Conservation (phyloP, 148 eudicot species). For the Cornus controversa region DNA sequence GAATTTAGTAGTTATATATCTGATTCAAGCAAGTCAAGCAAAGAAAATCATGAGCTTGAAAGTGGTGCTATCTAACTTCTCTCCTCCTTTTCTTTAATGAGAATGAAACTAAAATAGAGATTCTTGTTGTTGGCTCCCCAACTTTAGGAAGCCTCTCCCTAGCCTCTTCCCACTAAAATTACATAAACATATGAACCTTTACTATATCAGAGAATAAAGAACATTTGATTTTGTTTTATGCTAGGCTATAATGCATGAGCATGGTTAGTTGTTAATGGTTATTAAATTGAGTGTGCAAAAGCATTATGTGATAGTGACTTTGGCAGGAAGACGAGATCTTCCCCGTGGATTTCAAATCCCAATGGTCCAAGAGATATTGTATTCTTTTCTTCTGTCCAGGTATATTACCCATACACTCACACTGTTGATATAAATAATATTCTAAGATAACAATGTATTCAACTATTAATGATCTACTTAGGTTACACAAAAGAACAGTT, state of each 20-base stretch:
- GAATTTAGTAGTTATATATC: neutral
- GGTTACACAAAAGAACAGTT: neutral
- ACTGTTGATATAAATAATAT: neutral
- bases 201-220: slow-evolving; percentile 8
- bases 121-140: slow-evolving; percentile 32
- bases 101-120: slow-evolving; percentile 13
- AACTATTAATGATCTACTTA: neutral
- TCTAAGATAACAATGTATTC: neutral
- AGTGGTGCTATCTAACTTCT: neutral
- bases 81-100: too few species aligned
- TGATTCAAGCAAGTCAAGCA: slow-evolving; percentile 8
- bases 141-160: slow-evolving; percentile 25
- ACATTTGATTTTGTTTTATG: slow-evolving; percentile 25
- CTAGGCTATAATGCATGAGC: slow-evolving; percentile 26
- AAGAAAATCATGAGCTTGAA: slow-evolving; percentile 19
- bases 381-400: neutral
- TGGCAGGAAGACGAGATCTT: slow-evolving; percentile 8
- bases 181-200: slow-evolving; percentile 8
- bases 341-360: slow-evolving; percentile 28
- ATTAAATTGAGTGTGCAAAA: slow-evolving; percentile 16
- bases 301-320: slow-evolving; percentile 19
- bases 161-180: neutral
- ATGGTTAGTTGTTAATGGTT: slow-evolving; percentile 9
- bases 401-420: neutral
- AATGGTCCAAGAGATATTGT: slow-evolving; percentile 1